Conservation (phyloP, 176 grass and related monocot genomes). For the Leersia perrieri region DNA sequence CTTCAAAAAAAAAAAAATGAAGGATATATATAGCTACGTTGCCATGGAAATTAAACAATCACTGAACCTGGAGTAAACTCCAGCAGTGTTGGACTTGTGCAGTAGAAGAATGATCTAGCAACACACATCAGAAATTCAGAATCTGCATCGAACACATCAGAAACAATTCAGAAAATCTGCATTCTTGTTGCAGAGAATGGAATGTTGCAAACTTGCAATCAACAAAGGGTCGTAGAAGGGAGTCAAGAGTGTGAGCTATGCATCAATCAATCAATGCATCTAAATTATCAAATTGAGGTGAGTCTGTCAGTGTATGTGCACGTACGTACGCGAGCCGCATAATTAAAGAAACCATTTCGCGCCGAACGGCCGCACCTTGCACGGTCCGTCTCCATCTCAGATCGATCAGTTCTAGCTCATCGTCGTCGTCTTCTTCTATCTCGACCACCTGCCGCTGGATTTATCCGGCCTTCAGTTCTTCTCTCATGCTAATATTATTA, state of each 20-base stretch:
- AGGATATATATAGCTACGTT: too few relatives aligned
- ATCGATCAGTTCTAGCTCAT: background rate
- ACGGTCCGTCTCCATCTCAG: constrained; percentile 5
- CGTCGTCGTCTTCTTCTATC: background rate
- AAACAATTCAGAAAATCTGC: background rate
- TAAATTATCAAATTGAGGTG: background rate
- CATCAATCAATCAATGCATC: background rate
- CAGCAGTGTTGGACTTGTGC: background rate
- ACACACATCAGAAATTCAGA: too few relatives aligned
- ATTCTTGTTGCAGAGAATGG: background rate
- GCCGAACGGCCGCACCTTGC: constrained; percentile 74
- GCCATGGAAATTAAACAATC: too few relatives aligned
- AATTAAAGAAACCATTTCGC: constrained; percentile 87
- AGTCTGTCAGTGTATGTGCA: constrained; percentile 3
- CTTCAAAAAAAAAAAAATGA: too few relatives aligned
- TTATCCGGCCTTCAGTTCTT: background rate
- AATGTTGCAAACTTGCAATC: too few relatives aligned
- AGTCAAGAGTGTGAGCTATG: background rate
- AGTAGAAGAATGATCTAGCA: too few relatives aligned
- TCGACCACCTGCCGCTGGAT: constrained; percentile 23
- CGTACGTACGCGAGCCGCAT: constrained; percentile 6
- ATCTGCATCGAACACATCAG: too few relatives aligned
- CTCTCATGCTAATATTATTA: background rate
- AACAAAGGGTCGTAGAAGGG: background rate
- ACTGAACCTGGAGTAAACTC: background rate